phyloP scores from a whole-genome alignment of 371 early-diverging fungal species.

The Zopfochytrium polystomum region DNA sequence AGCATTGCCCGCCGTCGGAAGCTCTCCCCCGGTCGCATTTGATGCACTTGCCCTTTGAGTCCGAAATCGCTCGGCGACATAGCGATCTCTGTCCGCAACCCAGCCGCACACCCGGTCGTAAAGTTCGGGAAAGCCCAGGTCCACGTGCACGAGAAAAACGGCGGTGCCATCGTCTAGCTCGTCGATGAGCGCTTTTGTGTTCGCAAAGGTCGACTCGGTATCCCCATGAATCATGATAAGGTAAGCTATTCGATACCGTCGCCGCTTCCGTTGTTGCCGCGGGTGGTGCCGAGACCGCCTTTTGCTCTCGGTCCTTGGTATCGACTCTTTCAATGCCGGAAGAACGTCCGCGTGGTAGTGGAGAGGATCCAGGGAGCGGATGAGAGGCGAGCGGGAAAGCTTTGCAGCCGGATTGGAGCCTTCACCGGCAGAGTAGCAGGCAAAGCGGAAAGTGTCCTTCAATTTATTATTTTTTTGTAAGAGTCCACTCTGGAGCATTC shows the following conservation, averaged over 20 bases:
- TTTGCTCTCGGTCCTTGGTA: background rate
- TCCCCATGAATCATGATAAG: slow-evolving; percentile 43
- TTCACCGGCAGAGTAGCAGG: slow-evolving; percentile 40
- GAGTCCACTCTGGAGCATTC: too few relatives aligned
- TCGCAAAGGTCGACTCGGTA: slow-evolving; percentile 3
- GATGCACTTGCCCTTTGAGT: too few relatives aligned
- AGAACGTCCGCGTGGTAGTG: slow-evolving; percentile 28
- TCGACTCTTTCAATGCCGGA: slow-evolving; percentile 6
- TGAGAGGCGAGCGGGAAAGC: slow-evolving; percentile 20
- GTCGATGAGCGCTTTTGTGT: slow-evolving; percentile 22
- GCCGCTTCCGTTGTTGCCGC: slow-evolving; percentile 16
- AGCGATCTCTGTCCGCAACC: slow-evolving; percentile 9
- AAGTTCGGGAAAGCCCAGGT: slow-evolving; percentile 7
- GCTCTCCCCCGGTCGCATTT: too few relatives aligned
- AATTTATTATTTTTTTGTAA: too few relatives aligned
- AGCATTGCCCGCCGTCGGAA: too few relatives aligned
- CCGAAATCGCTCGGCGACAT: too few relatives aligned
- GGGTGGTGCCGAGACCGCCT: background rate
- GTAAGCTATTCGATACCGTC: slow-evolving; percentile 40
- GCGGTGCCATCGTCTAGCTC: slow-evolving; percentile 40
- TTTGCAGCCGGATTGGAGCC: slow-evolving; percentile 34
- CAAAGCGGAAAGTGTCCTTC: too few relatives aligned
- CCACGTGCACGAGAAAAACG: slow-evolving; percentile 45
- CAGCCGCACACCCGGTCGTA: slow-evolving; percentile 4
- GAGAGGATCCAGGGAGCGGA: slow-evolving; percentile 30